phyloP scores from a whole-genome alignment of 805 yeast species.

The Candida lessepsii region DNA sequence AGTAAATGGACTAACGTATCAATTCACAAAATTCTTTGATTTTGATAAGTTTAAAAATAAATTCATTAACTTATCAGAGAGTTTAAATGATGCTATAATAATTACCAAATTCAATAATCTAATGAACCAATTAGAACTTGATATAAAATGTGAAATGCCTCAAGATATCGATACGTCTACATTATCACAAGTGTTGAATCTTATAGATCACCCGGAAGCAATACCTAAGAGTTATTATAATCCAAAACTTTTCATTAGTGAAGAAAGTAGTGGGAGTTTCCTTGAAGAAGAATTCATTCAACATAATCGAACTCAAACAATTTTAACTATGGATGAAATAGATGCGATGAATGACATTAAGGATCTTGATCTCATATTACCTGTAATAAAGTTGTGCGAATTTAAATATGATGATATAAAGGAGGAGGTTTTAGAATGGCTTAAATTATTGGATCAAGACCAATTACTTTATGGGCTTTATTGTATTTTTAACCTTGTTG shows the following conservation, averaged over 20 bases:
- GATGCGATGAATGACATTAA: neutral
- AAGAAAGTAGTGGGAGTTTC: neutral
- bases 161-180: neutral
- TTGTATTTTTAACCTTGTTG: too few relatives aligned
- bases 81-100: neutral
- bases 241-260: neutral
- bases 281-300: constrained; percentile 4
- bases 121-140: neutral
- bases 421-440: neutral
- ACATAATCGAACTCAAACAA: neutral
- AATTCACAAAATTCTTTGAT: neutral
- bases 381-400: neutral
- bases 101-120: neutral
- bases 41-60: constrained; percentile 4
- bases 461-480: constrained; percentile 1
- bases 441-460: neutral
- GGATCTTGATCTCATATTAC: neutral
- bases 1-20: too few relatives aligned
- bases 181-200: neutral
- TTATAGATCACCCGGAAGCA: neutral
- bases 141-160: neutral
- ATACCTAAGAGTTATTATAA: neutral
- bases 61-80: neutral
- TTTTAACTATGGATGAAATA: neutral
- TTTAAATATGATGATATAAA: neutral